Base-by-base conservation (phyloP, 225 moss, liverwort and hornwort species). In the Sphagnum tenellum region DNA sequence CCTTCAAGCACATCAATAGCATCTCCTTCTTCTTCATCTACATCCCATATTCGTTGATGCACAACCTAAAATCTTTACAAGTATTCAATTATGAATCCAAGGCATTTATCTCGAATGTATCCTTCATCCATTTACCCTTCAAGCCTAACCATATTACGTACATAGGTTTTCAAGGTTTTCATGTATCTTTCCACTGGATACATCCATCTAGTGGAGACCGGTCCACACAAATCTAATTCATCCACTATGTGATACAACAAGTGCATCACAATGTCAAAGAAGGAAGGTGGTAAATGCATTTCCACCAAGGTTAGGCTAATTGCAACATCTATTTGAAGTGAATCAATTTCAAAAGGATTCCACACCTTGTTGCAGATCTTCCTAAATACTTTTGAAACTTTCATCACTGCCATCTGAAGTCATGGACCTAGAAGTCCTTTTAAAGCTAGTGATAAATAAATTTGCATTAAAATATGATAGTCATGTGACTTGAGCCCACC, bases 111-210 rank as follows among this genome's bases (percentile, higher is more conserved):
- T 6, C 45, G 9, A 2, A 61, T 7, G 5, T 61, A 61, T 44
- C 63, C 48, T 48, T 63, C 48, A 3, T 0, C 47, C 63, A 63
- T 63, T 3, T 0, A 47, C 3, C 49, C 63, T 11, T 63, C 49
- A n/a, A 2, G 59, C 5, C 44, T 29, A 4, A 44, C 59, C 44
- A 12, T 60, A 44, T 60, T 60, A 8, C 2, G 59, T 29, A 60
- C 44, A 46, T 60, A 60, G 5, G 4, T 44, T 45, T 60, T 60
- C 14, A 60, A 57, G 12, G 14, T 12, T 4, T n/a, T 57, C 46
- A 67, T 3, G 11, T 67, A 56, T 7, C 66, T 48, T 48, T 67
- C 57, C 3, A 67, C 4, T 57, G 57, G 56, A 13, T 57, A 67
- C 3, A 44, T 45, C 66, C 59, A 60, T 0, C 4, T 4, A 4